These are phyloP conservation scores for Comarum palustre DNA, from an alignment of 306 rosid genomes.

Conservation along the genomic window DNA sequence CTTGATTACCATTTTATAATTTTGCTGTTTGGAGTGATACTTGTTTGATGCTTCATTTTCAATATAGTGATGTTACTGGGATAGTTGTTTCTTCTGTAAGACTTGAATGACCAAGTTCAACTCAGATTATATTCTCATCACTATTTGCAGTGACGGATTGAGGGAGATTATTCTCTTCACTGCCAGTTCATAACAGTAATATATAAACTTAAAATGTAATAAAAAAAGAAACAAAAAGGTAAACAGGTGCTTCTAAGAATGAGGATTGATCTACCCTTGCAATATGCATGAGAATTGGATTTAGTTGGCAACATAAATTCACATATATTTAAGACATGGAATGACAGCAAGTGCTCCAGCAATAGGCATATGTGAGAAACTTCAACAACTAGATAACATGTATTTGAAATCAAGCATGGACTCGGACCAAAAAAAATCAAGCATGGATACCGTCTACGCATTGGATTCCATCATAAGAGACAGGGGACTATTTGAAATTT, in stretches of 20 bases:
- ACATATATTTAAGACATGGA: background rate
- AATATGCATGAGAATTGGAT: background rate
- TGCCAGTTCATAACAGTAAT: background rate
- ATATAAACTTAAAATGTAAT: no score
- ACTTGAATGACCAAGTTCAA: no score
- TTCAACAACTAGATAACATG: background rate
- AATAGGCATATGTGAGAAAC: background rate
- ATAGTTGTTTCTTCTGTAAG: no score
- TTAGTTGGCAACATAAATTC: background rate
- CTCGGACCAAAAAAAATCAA: no score
- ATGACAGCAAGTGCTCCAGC: background rate
- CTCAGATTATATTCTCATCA: background rate
- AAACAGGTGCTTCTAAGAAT: background rate
- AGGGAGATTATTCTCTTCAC: background rate
- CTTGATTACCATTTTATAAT: no score
- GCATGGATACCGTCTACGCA: background rate
- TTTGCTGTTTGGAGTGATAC: no score
- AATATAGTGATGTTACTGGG: background rate
- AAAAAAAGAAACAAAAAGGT: background rate
- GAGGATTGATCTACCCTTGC: background rate
- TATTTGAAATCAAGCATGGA: background rate
- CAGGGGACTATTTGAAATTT: background rate
- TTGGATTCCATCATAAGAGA: conserved; percentile 1
- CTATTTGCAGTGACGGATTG: background rate
- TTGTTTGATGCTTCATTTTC: background rate